phyloP scores from a whole-genome alignment of 2,329 filamentous ascomycete species.

The Geosmithia flava region DNA sequence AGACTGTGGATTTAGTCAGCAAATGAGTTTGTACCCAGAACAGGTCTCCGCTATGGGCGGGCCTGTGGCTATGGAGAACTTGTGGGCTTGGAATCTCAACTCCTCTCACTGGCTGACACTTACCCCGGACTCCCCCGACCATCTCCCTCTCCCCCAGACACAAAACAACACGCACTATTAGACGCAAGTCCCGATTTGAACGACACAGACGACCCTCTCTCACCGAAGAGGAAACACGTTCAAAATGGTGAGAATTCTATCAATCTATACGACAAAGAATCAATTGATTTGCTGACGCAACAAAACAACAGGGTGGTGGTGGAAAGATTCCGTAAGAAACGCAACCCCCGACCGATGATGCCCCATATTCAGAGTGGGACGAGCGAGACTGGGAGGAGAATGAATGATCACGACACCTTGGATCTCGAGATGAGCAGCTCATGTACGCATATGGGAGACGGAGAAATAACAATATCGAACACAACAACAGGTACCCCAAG shows the following conservation, averaged over 20 bases:
- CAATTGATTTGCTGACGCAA: background rate
- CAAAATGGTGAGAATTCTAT: constrained; percentile 40
- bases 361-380: background rate
- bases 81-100: background rate
- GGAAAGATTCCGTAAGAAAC: constrained; percentile 44
- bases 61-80: no score
- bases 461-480: constrained; percentile 1
- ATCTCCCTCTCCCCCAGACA: background rate
- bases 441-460: no score
- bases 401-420: background rate
- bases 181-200: constrained; percentile 11
- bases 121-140: background rate
- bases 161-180: background rate
- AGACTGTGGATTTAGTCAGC: no score
- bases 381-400: no score
- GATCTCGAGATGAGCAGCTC: no score
- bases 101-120: background rate
- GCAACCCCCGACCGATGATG: constrained; percentile 1
- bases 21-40: no score
- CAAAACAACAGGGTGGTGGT: constrained; percentile 54
- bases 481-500: constrained; percentile 70
- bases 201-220: constrained; percentile 12
- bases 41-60: no score
- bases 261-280: background rate
- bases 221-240: constrained; percentile 14